Percentiles rank a stretch among this genome's conserved stretches.
Evolutionary conservation across 495 filamentous ascomycete genomes (phyloP).

Genomic region (Chaetomium cochliodes): DNA sequence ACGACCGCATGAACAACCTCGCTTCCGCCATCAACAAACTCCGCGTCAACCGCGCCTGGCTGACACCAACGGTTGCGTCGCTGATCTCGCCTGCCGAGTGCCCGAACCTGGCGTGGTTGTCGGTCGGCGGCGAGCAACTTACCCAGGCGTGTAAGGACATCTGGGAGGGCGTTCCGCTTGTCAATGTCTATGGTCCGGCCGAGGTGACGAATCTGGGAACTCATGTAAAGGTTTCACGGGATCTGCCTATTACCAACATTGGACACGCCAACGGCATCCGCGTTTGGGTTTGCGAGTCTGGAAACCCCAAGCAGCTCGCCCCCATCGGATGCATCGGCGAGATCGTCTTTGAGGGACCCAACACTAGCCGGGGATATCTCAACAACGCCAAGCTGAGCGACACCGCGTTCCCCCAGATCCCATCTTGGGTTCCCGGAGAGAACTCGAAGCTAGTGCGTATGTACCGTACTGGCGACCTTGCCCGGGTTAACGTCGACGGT

Average conservation of each 20-base stretch:
- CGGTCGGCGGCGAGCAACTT: constrained; percentile 16
- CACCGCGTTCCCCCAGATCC: neutral
- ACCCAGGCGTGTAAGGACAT: constrained; percentile 18
- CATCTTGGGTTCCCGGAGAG: neutral
- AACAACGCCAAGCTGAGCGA: constrained; percentile 10
- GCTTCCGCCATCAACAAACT: constrained; percentile 28
- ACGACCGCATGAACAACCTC: constrained; percentile 29
- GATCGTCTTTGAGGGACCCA: constrained; percentile 15
- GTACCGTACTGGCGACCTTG: constrained; percentile 60
- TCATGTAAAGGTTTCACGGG: neutral
- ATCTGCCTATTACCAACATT: constrained; percentile 12
- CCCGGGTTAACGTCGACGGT: constrained; percentile 52
- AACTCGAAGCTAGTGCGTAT: constrained; percentile 24
- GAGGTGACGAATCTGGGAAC: constrained; percentile 40
- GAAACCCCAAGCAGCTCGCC: constrained; percentile 9
- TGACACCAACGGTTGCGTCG: constrained; percentile 9
- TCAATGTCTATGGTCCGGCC: constrained; percentile 55
- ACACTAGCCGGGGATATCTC: constrained; percentile 6
- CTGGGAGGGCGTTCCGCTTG: constrained; percentile 28
- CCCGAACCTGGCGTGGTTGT: constrained; percentile 16
- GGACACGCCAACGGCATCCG: constrained; percentile 11
- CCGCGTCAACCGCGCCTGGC: constrained; percentile 10
- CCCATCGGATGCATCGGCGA: constrained; percentile 13
- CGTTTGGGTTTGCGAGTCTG: constrained; percentile 16
- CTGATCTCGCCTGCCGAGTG: constrained; percentile 12